Evolutionary conservation across 2,329 filamentous ascomycete genomes (phyloP).

Genomic region (Colletotrichum sublineola): DNA sequence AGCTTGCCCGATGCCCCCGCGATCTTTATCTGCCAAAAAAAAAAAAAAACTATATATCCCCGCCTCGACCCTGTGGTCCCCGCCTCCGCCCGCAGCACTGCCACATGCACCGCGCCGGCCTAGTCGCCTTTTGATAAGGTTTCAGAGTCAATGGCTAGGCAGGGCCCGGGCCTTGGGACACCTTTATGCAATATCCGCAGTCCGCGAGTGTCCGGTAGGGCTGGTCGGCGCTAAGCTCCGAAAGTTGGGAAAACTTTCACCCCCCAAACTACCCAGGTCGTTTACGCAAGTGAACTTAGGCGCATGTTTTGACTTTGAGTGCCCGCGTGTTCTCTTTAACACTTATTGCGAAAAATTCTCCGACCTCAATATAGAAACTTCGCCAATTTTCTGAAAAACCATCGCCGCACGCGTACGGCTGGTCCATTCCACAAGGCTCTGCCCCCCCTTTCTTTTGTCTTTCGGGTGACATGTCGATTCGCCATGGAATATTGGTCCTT

Average conservation of each 20-base stretch:
- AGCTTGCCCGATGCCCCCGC: not conserved
- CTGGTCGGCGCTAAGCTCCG: not conserved
- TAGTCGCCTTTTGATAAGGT: not conserved
- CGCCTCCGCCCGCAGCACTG: not conserved
- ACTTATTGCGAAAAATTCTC: too few species aligned
- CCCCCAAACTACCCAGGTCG: not conserved
- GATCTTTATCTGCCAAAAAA: not conserved
- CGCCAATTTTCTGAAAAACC: not conserved
- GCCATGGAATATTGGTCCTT: too few species aligned
- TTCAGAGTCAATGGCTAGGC: not conserved
- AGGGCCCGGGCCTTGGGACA: not conserved
- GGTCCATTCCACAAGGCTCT: not conserved
- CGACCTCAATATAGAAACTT: not conserved
- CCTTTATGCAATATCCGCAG: not conserved
- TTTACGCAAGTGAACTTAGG: not conserved
- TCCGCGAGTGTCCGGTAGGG: not conserved
- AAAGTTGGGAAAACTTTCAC: not conserved
- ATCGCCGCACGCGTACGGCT: too few species aligned
- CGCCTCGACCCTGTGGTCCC: not conserved
- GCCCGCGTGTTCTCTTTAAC: not conserved
- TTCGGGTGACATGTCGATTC: too few species aligned
- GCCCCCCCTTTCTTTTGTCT: too few species aligned
- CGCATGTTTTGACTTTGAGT: not conserved
- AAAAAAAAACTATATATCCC: not conserved
- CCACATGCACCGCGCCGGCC: conserved; percentile 3